A percentile compares a stretch with the other conserved stretches of the same genome.
These are phyloP conservation scores for Grammothele lineata DNA, from an alignment of 768 basidiomycete species.

Conservation along the genomic window DNA sequence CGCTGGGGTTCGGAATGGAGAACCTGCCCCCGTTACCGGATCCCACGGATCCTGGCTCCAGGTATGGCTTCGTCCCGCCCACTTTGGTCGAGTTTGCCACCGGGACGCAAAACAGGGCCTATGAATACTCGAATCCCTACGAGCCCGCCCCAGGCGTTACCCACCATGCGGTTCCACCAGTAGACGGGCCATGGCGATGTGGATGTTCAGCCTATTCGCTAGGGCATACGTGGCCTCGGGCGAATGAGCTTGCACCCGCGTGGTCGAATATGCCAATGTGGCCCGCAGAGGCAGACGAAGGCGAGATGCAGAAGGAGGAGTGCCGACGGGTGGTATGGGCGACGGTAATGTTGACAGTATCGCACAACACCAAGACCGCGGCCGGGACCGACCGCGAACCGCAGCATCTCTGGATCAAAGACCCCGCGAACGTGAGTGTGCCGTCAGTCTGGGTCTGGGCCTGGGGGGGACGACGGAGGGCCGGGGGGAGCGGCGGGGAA, in stretches of 20 bases:
- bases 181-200: constrained; percentile 6
- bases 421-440: constrained; percentile 59
- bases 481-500: too few relatives aligned
- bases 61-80: background rate
- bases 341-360: constrained; percentile 57
- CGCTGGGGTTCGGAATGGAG: too few relatives aligned
- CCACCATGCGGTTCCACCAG: background rate
- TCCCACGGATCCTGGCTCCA: background rate
- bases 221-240: constrained; percentile 43
- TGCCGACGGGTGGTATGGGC: constrained; percentile 75
- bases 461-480: too few relatives aligned
- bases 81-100: background rate
- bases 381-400: constrained; percentile 29
- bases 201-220: constrained; percentile 41
- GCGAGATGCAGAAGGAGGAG: constrained; percentile 65
- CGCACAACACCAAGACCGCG: constrained; percentile 55
- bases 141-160: too few relatives aligned
- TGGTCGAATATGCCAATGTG: constrained; percentile 67
- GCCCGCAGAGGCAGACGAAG: constrained; percentile 41
- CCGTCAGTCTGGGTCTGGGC: too few relatives aligned
- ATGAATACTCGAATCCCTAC: background rate
- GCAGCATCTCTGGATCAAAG: constrained; percentile 39
- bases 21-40: background rate
- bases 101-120: background rate
- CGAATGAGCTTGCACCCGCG: constrained; percentile 49